Percentiles rank a stretch among this genome's conserved stretches.
These are phyloP conservation scores for Colletotrichum godetiae DNA, from an alignment of 2,329 filamentous ascomycete genomes.

Conservation along the genomic window DNA sequence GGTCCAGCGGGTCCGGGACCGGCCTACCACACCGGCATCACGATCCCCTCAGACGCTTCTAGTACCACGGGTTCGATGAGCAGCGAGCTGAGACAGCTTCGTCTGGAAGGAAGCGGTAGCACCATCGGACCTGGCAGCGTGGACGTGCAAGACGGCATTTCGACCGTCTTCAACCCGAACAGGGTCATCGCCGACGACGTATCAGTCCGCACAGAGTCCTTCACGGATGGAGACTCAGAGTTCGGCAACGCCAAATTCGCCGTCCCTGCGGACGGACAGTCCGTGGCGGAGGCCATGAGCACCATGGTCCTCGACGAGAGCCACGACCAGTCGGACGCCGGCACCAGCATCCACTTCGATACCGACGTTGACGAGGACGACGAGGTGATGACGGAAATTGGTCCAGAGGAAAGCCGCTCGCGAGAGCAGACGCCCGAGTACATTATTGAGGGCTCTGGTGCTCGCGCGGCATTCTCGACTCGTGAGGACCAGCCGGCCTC, in stretches of 20 bases:
- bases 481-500: not conserved
- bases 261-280: slow-evolving; percentile 46
- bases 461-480: not conserved
- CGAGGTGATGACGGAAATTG: slow-evolving; percentile 28
- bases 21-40: slow-evolving; percentile 57
- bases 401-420: slow-evolving; percentile 23
- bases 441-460: not conserved
- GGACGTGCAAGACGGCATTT: slow-evolving; percentile 53
- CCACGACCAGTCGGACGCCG: slow-evolving; percentile 8
- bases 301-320: slow-evolving; percentile 22
- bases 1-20: slow-evolving; percentile 60
- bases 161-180: slow-evolving; percentile 47
- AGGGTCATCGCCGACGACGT: slow-evolving; percentile 48
- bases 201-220: slow-evolving; percentile 49
- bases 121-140: slow-evolving; percentile 48
- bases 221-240: slow-evolving; percentile 44
- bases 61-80: slow-evolving; percentile 49
- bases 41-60: slow-evolving; percentile 47
- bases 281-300: slow-evolving; percentile 36
- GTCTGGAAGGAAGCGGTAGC: slow-evolving; percentile 44
- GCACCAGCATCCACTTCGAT: not conserved
- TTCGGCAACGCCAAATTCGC: slow-evolving; percentile 49
- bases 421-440: slow-evolving; percentile 12
- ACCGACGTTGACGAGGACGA: slow-evolving; percentile 16
- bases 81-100: slow-evolving; percentile 48